Percentiles rank a stretch among this genome's conserved stretches.
Conservation (phyloP, 225 moss, liverwort and hornwort species). For the Asterella californica region DNA sequence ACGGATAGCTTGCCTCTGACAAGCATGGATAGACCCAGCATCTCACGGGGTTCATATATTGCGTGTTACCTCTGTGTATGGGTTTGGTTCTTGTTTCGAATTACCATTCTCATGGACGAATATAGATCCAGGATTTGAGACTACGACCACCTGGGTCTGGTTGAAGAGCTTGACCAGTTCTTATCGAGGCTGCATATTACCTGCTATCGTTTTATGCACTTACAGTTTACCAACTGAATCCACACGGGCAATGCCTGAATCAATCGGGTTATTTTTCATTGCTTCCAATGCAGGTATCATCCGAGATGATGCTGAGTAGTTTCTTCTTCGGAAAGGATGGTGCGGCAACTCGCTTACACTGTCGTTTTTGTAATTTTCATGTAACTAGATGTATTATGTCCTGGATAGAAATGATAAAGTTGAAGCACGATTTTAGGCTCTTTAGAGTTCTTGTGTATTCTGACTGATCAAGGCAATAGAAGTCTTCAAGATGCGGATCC, state of each 20-base stretch:
- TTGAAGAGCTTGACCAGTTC: too few relatives aligned
- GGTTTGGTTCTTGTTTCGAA: too few relatives aligned
- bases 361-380: neutral
- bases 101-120: too few relatives aligned
- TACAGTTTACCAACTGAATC: neutral
- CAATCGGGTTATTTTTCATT: neutral
- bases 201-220: neutral
- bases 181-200: neutral
- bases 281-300: neutral
- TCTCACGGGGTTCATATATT: too few relatives aligned
- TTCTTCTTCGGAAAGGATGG: neutral
- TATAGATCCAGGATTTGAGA: neutral
- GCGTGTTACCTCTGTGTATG: too few relatives aligned
- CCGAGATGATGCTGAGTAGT: neutral
- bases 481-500: neutral
- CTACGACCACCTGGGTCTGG: neutral
- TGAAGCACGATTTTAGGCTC: neutral
- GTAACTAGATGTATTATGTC: constrained; percentile 1
- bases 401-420: neutral
- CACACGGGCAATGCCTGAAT: neutral
- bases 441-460: neutral
- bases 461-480: neutral
- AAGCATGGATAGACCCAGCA: too few relatives aligned
- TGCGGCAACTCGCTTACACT: neutral
- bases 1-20: neutral